Percentiles rank a stretch among this genome's conserved stretches.
These are phyloP conservation scores for Phlyctochytrium arcticum DNA, from an alignment of 192 early-diverging fungal genomes.

Conservation along the genomic window DNA sequence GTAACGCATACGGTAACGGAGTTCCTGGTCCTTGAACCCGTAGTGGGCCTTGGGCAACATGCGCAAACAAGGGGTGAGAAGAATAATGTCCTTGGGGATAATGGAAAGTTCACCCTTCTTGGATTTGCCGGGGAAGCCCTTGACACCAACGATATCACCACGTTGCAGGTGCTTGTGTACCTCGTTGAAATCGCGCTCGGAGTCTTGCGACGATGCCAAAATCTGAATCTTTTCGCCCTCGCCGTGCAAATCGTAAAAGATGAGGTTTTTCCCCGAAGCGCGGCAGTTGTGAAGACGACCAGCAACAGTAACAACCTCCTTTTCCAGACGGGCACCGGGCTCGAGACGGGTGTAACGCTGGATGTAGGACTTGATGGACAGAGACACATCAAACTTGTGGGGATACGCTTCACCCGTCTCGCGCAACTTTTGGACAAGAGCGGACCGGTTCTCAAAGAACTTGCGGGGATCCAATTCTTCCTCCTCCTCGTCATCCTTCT, in stretches of 20 bases:
- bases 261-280: conserved; percentile 79
- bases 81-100: conserved; percentile 78
- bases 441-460: conserved; percentile 96
- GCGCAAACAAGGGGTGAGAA: conserved; percentile 92
- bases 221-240: conserved; percentile 95
- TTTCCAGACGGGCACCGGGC: conserved; percentile 63
- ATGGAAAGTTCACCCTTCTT: conserved; percentile 95
- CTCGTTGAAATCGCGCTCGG: conserved; percentile 63
- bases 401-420: conserved; percentile 85
- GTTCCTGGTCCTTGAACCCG: conserved; percentile 96
- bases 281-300: conserved; percentile 97
- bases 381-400: conserved; percentile 93
- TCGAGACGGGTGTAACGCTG: conserved; percentile 71
- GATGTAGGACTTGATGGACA: conserved; percentile 82
- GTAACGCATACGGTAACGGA: conserved; percentile 96
- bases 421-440: conserved; percentile 77
- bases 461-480: conserved; percentile 78
- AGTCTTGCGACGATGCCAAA: conserved; percentile 75
- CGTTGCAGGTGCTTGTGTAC: conserved; percentile 80
- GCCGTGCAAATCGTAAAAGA: conserved; percentile 92
- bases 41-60: conserved; percentile 94
- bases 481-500: conserved; percentile 55
- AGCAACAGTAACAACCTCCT: conserved; percentile 72
- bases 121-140: conserved; percentile 85
- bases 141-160: conserved; percentile 95